A percentile compares a stretch with the other conserved stretches of the same genome.
Conservation (phyloP, 2,329 filamentous ascomycete genomes). For the Phoma herbarum region DNA sequence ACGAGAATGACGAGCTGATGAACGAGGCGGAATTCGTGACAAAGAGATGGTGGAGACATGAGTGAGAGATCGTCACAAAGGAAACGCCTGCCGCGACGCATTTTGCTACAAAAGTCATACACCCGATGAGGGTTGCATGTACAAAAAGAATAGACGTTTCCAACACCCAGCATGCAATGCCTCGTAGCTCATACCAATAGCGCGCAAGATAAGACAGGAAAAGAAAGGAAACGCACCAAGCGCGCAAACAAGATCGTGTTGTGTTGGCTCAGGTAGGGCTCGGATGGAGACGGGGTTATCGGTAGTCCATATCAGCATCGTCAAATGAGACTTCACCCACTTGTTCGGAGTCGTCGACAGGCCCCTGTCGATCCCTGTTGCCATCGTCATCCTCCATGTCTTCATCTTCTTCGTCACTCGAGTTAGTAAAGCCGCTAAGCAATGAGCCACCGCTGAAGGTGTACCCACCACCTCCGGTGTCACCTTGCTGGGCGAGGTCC, state of each 20-base stretch:
- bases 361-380: constrained; percentile 61
- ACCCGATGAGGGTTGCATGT: constrained; percentile 41
- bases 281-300: constrained; percentile 53
- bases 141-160: constrained; percentile 26
- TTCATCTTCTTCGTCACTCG: constrained; percentile 95
- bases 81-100: constrained; percentile 33
- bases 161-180: constrained; percentile 25
- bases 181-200: constrained; percentile 25
- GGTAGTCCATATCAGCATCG: constrained; percentile 68
- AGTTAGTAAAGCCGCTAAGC: constrained; percentile 91
- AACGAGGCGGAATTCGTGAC: constrained; percentile 14
- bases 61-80: constrained; percentile 14
- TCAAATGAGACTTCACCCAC: constrained; percentile 72
- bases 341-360: constrained; percentile 67
- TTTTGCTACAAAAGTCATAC: constrained; percentile 47
- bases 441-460: constrained; percentile 77
- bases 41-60: constrained; percentile 2
- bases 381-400: constrained; percentile 88
- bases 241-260: constrained; percentile 45
- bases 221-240: constrained; percentile 51
- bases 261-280: constrained; percentile 29
- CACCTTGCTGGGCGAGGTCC: constrained; percentile 70
- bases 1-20: constrained; percentile 9
- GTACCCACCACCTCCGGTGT: constrained; percentile 77
- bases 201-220: constrained; percentile 24